These are phyloP conservation scores for Anisogramma anomala DNA, from an alignment of 2,329 filamentous ascomycete species.

Conservation along the genomic window DNA sequence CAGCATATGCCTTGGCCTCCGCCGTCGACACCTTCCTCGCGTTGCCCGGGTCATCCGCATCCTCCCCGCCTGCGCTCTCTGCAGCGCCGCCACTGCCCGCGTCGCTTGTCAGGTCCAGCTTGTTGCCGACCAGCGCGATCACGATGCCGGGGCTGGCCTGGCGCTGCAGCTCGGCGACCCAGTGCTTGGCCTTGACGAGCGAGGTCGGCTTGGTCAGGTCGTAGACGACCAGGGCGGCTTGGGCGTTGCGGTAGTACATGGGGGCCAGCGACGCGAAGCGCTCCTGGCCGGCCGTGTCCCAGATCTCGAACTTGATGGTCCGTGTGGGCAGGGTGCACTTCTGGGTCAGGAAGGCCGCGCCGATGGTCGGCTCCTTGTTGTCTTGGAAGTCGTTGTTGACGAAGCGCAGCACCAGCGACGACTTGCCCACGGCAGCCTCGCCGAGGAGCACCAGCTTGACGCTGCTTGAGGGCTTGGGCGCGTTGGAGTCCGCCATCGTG, in stretches of 20 bases:
- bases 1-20: conserved; percentile 84
- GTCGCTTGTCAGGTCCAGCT: conserved; percentile 74
- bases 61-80: conserved; percentile 34
- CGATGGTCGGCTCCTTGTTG: conserved; percentile 98
- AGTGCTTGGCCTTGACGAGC: conserved; percentile 94
- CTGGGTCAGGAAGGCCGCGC: conserved; percentile 95
- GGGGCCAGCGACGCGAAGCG: conserved; percentile 91
- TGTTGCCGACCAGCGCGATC: conserved; percentile 94
- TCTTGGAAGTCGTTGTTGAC: conserved; percentile 99
- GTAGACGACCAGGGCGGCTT: conserved; percentile 95
- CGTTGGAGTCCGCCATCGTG: conserved; percentile 61
- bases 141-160: conserved; percentile 95
- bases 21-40: conserved; percentile 82
- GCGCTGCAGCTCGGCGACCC: conserved; percentile 93
- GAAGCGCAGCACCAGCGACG: conserved; percentile 92
- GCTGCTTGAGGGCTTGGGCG: conserved; percentile 95
- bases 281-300: conserved; percentile 97
- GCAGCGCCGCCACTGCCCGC: conserved; percentile 34
- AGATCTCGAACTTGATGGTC: conserved; percentile 91
- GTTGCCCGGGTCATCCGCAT: conserved; percentile 54
- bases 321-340: conserved; percentile 93
- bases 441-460: conserved; percentile 97
- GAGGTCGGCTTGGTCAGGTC: conserved; percentile 95
- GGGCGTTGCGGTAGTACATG: conserved; percentile 99
- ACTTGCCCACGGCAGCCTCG: conserved; percentile 98